These are phyloP conservation scores for Schizosaccharomyces lindneri DNA, from an alignment of 805 yeast genomes.

Conservation along the genomic window DNA sequence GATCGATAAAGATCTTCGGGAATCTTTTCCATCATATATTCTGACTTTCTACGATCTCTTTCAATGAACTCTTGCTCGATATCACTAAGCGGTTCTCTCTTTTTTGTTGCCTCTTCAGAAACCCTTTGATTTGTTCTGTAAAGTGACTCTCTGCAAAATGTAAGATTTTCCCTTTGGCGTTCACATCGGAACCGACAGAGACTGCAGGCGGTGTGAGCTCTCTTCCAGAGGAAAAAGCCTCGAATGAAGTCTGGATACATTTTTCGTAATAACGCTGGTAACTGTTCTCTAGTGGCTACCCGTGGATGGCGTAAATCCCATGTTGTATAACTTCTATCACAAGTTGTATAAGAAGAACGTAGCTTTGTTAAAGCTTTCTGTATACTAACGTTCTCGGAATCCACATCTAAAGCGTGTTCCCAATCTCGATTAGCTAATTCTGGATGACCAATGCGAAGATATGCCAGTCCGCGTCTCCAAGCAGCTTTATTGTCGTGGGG, in stretches of 20 bases:
- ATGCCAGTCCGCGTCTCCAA: not conserved
- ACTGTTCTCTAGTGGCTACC: not conserved
- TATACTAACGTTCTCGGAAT: not conserved
- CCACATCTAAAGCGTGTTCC: not conserved
- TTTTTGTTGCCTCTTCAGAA: too few relatives aligned
- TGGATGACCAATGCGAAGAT: not conserved
- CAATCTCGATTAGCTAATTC: not conserved
- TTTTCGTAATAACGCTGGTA: not conserved
- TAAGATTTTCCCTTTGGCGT: not conserved
- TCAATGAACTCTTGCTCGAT: too few relatives aligned
- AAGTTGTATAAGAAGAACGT: too few relatives aligned
- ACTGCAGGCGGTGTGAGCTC: not conserved
- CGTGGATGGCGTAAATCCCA: not conserved
- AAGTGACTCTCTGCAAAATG: too few relatives aligned
- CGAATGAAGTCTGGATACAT: not conserved
- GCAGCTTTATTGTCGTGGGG: not conserved
- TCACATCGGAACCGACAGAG: not conserved
- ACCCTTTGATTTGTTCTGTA: too few relatives aligned
- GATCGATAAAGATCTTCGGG: not conserved
- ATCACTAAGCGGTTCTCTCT: too few relatives aligned
- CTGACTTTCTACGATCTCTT: not conserved
- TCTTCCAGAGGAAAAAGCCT: not conserved
- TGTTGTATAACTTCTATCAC: not conserved
- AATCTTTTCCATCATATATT: not conserved
- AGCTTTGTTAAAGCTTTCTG: not conserved